These are phyloP conservation scores for Sisymbrium irio DNA, from an alignment of 345 rosid species.

Conservation along the genomic window DNA sequence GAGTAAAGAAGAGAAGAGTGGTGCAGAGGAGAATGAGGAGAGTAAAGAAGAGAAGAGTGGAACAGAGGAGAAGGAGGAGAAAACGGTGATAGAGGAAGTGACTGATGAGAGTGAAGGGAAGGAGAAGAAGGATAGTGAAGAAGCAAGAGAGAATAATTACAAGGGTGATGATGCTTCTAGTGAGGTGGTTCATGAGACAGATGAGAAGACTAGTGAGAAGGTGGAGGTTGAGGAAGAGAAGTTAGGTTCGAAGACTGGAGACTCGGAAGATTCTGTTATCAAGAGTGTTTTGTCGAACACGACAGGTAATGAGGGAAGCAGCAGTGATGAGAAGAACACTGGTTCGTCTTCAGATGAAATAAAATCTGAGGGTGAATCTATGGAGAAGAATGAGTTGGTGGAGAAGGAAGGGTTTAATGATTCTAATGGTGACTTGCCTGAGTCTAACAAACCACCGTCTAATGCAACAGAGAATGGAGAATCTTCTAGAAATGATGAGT, in stretches of 20 bases:
- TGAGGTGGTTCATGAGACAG: conserved; percentile 60
- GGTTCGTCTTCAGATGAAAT: conserved; percentile 7
- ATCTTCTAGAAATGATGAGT: conserved; percentile 8
- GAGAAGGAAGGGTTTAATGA: conserved; percentile 37
- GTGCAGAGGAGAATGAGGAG: conserved; percentile 24
- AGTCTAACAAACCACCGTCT: conserved; percentile 31
- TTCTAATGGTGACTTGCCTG: conserved; percentile 42
- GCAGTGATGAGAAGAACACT: conserved; percentile 30
- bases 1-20: neutral
- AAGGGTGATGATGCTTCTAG: conserved; percentile 84
- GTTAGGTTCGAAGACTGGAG: conserved; percentile 28
- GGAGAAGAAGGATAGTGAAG: conserved; percentile 45
- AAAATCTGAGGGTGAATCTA: conserved; percentile 37
- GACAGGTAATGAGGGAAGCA: conserved; percentile 25
- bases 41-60: neutral
- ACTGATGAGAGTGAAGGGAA: conserved; percentile 17
- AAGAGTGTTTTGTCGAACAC: conserved; percentile 34
- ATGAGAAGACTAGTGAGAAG: neutral
- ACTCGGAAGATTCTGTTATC: conserved; percentile 30
- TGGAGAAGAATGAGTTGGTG: conserved; percentile 37
- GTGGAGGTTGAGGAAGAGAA: conserved; percentile 36
- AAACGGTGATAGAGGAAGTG: neutral
- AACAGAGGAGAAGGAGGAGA: conserved; percentile 4
- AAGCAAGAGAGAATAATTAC: conserved; percentile 70
- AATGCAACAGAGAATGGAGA: conserved; percentile 28